Evolutionary conservation across 2,329 filamentous ascomycete genomes (phyloP).

Genomic region (Verticillium albo-atrum): DNA sequence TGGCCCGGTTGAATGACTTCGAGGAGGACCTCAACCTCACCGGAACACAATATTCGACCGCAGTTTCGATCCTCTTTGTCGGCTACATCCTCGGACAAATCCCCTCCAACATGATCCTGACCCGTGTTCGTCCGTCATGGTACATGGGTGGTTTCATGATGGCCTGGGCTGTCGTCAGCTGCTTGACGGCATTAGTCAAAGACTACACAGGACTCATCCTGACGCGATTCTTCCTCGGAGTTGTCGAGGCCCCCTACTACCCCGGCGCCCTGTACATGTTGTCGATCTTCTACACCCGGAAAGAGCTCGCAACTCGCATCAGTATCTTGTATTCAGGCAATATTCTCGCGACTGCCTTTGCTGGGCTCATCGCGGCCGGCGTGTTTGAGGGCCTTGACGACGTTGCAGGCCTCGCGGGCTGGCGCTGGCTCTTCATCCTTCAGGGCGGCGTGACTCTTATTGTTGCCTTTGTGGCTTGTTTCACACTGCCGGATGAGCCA

Average conservation of each 20-base stretch:
- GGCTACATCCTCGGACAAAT: conserved; percentile 58
- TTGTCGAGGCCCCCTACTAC: conserved; percentile 43
- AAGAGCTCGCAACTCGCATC: conserved; percentile 37
- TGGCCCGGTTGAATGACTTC: conserved; percentile 22
- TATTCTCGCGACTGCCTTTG: conserved; percentile 30
- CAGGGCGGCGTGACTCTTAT: conserved; percentile 22
- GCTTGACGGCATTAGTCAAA: conserved; percentile 40
- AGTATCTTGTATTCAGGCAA: conserved; percentile 39
- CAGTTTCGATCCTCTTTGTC: conserved; percentile 26
- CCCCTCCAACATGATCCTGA: conserved; percentile 55
- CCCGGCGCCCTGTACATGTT: conserved; percentile 34
- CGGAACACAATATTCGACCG: conserved; percentile 26
- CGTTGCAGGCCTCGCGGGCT: conserved; percentile 16
- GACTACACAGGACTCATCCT: conserved; percentile 37
- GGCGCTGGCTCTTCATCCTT: conserved; percentile 29
- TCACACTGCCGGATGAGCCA: conserved; percentile 31
- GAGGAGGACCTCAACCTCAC: conserved; percentile 15
- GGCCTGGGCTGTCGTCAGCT: conserved; percentile 33
- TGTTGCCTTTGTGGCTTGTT: conserved; percentile 23
- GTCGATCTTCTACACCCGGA: conserved; percentile 50
- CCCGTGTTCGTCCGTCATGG: conserved; percentile 45
- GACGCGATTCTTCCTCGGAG: conserved; percentile 41
- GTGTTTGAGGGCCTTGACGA: conserved; percentile 29
- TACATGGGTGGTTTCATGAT: conserved; percentile 47
- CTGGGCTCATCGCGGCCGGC: conserved; percentile 37